Evolutionary conservation across 352 stramenopile genomes (phyloP), one percentile per base, ranked within the genome.

Genomic region (Pythium rishiriense): DNA sequence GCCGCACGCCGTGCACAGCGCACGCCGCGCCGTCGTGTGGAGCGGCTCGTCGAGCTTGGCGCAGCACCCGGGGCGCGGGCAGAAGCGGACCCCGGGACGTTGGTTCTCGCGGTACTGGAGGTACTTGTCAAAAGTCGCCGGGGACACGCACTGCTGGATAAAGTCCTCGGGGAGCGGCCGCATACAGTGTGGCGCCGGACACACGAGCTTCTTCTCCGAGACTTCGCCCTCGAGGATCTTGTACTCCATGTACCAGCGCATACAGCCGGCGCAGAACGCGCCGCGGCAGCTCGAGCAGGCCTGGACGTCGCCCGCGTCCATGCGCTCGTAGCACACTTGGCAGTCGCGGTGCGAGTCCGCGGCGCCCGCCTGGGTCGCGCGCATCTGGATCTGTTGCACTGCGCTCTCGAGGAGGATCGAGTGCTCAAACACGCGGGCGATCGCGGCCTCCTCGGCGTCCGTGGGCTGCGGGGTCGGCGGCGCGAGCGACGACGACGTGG

Each of bases 161-260:
- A 83, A 64, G 19, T 84, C 76, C 42, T 85, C 63, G 10, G 74
- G 59, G 49, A 93, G 59, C 28, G 83, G 65, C 4, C 70, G 70
- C 4, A 54, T 68, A 57, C 83, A 93, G 24, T 88, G 71, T 10
- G 83, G 78, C 15, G 83, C 73, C 1, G 82, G 81, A 58, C 83
- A 93, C 57, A 91, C 77, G 55, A 93, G 74, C 63, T 90, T 90
- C 62, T 83, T 85, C 21, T 69, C 52, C 25, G 83, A 93, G 8
- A 93, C 83, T 54, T 91, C 81, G 25, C 83, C 83, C 53, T 93
- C 83, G 33, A 81, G 62, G 51, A 93, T 80, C 70, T 93, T 93
- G 70, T 79, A 84, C 58, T 88, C 73, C 29, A 93, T 78, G 66
- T 91, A 93, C 78, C 75, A 85, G 46, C 79, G 74, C 46, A 79